A percentile compares a stretch with the other conserved stretches of the same genome.
Evolutionary conservation across 106 monocot genomes (phyloP).

Genomic region (Cymbidium sinense): DNA sequence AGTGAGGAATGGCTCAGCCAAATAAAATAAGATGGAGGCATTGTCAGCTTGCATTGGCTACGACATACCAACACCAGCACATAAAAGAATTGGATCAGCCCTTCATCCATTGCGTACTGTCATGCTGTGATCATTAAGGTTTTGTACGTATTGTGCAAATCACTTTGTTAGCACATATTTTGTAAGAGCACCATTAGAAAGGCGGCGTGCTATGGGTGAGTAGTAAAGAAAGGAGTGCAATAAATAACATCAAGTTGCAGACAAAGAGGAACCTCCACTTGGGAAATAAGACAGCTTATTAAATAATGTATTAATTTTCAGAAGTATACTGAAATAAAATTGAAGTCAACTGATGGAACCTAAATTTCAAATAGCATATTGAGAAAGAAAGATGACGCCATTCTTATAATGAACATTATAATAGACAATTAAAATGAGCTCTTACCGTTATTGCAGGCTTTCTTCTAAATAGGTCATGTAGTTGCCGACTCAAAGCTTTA

Average conservation of each 20-base stretch:
- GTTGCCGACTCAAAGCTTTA: background rate
- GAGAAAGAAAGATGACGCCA: background rate
- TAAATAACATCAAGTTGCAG: background rate
- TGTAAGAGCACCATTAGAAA: background rate
- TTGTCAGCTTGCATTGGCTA: background rate
- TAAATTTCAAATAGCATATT: background rate
- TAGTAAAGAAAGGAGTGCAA: background rate
- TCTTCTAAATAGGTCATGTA: background rate
- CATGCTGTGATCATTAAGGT: background rate
- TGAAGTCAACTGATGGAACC: background rate
- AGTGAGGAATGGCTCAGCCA: background rate
- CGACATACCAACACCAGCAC: background rate
- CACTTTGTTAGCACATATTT: background rate
- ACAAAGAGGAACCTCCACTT: background rate
- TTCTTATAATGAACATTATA: background rate
- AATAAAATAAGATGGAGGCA: background rate
- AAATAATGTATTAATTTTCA: background rate
- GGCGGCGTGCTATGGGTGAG: background rate
- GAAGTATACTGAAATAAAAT: background rate
- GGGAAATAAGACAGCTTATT: no score
- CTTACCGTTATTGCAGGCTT: no score
- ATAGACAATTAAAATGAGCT: background rate
- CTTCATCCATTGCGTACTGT: background rate
- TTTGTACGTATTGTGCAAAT: background rate
- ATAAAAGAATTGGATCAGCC: background rate